These are phyloP conservation scores for Trifolium repens DNA, from an alignment of 306 rosid species.

Conservation along the genomic window DNA sequence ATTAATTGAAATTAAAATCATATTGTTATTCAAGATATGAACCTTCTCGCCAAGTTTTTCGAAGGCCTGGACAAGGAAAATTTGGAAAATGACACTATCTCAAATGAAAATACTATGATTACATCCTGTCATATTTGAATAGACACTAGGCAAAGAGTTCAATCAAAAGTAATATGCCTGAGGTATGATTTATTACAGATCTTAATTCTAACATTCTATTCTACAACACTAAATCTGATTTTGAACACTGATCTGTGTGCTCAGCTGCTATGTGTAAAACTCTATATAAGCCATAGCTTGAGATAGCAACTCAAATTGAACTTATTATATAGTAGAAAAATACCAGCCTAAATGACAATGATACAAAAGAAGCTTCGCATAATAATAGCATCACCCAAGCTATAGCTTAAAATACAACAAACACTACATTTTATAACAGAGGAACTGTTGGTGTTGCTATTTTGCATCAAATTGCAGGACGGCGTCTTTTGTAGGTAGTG, in stretches of 20 bases:
- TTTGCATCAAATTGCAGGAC: conserved; percentile 51
- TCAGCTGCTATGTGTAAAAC: conserved; percentile 17
- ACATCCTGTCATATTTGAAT: not conserved
- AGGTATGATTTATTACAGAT: conserved; percentile 24
- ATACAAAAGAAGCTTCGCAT: conserved; percentile 27
- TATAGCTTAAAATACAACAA: conserved; percentile 35
- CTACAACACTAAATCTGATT: conserved; percentile 2
- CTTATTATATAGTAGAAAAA: conserved; percentile 22
- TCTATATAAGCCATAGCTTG: conserved; percentile 35
- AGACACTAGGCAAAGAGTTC: not conserved
- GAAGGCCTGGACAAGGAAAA: no score
- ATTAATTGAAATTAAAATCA: no score
- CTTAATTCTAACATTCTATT: not conserved
- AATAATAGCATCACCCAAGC: conserved; percentile 10
- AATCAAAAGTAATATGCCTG: not conserved
- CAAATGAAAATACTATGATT: no score
- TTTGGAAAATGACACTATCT: no score
- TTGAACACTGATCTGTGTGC: not conserved
- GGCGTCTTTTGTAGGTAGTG: conserved; percentile 74
- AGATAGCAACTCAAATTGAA: conserved; percentile 38
- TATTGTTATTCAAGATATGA: no score
- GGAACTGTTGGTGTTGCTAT: conserved; percentile 11
- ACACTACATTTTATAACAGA: conserved; percentile 40
- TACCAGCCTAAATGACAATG: conserved; percentile 14
- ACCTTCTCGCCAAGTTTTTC: no score